phyloP scores from a whole-genome alignment of 106 monocot genomes.

The Apostasia ramifera region DNA sequence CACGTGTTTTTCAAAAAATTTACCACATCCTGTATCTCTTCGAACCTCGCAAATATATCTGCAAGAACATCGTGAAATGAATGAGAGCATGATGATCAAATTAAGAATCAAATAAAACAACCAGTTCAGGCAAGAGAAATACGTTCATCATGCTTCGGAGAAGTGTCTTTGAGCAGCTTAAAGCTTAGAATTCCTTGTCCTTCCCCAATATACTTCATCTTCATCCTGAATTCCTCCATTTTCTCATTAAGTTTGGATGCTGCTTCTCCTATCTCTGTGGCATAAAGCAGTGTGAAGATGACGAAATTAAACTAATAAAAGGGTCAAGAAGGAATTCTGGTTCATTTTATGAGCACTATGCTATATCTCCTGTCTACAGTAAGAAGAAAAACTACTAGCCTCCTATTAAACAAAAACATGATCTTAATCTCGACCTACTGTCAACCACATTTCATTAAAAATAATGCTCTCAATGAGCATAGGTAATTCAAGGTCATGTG shows the following conservation, averaged over 20 bases:
- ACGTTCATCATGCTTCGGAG: conserved; percentile 3
- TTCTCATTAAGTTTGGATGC: conserved; percentile 27
- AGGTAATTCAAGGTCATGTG: too few relatives aligned
- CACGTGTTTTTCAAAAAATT: conserved; percentile 12
- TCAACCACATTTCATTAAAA: not conserved
- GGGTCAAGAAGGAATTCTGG: not conserved
- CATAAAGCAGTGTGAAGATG: not conserved
- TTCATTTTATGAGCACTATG: not conserved
- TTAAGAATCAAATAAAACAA: not conserved
- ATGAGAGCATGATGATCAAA: not conserved
- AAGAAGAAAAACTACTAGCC: too few relatives aligned
- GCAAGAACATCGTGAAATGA: not conserved
- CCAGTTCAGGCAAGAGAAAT: not conserved
- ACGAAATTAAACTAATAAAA: not conserved
- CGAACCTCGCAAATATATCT: conserved; percentile 22
- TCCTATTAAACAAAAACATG: too few relatives aligned
- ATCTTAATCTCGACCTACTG: not conserved
- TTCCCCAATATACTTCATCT: conserved; percentile 1
- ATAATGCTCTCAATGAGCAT: too few relatives aligned
- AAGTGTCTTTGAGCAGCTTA: not conserved
- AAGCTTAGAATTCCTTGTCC: not conserved
- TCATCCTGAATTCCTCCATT: conserved; percentile 8
- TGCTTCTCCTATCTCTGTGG: conserved; percentile 24
- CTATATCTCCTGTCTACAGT: not conserved
- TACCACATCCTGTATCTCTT: conserved; percentile 24